phyloP scores from a whole-genome alignment of 2,329 filamentous ascomycete genomes.

The Huntiella moniliformis region DNA sequence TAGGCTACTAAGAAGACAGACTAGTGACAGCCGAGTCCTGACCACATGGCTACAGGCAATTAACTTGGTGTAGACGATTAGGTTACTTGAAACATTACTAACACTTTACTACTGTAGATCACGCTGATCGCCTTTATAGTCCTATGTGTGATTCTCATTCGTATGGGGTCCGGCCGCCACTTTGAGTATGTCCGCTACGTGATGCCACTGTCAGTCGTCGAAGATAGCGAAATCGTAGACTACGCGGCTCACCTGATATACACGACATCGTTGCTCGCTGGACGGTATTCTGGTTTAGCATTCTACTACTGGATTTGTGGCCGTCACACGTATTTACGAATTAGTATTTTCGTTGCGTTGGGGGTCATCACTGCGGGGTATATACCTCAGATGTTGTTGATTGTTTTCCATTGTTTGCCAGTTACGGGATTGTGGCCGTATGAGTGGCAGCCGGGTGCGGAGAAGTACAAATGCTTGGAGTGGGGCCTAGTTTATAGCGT shows the following conservation, averaged over 20 bases:
- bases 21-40: too few relatives aligned
- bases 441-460: constrained; percentile 23
- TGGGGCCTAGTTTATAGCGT: constrained; percentile 34
- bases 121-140: constrained; percentile 25
- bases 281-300: constrained; percentile 31
- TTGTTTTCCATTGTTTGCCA: constrained; percentile 32
- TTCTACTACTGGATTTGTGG: constrained; percentile 30
- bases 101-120: constrained; percentile 14
- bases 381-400: constrained; percentile 28
- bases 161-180: constrained; percentile 28
- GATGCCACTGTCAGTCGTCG: constrained; percentile 22
- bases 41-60: too few relatives aligned
- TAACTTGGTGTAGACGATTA: background rate
- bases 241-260: constrained; percentile 33
- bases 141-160: constrained; percentile 25
- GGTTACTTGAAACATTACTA: background rate
- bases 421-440: constrained; percentile 35
- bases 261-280: constrained; percentile 28
- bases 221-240: constrained; percentile 27
- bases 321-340: constrained; percentile 19
- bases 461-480: constrained; percentile 25
- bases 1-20: background rate
- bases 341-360: constrained; percentile 20
- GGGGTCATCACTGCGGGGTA: constrained; percentile 24
- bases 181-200: constrained; percentile 29